Percentiles rank a stretch among this genome's conserved stretches.
These are phyloP conservation scores for Telfairia occidentalis DNA, from an alignment of 331 rosid genomes.

Conservation along the genomic window DNA sequence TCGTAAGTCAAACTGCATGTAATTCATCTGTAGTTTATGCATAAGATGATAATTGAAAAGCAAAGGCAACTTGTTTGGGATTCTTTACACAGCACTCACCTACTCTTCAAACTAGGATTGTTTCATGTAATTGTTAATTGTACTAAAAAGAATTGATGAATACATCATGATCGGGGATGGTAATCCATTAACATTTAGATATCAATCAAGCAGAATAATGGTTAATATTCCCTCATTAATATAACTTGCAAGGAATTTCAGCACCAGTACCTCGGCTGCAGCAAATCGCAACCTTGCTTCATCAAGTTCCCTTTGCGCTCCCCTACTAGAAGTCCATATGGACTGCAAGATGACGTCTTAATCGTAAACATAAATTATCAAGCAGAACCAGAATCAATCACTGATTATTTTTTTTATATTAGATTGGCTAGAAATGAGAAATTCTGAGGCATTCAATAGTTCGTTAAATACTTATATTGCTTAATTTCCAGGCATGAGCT, in stretches of 20 bases:
- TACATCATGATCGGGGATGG: background rate
- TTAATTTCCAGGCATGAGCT: background rate
- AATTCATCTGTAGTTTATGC: background rate
- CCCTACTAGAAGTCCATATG: slow-evolving; percentile 80
- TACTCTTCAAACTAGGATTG: background rate
- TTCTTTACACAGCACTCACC: background rate
- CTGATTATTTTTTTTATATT: background rate
- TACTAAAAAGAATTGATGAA: background rate
- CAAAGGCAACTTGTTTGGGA: background rate
- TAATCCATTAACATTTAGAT: background rate
- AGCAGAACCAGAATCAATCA: background rate
- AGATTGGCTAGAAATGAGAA: background rate
- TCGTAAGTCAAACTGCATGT: background rate
- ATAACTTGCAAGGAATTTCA: background rate
- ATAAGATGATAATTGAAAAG: background rate
- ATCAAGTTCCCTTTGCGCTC: slow-evolving; percentile 78
- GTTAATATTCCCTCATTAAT: background rate
- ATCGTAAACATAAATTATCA: slow-evolving; percentile 16
- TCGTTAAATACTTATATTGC: background rate
- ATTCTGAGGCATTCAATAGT: background rate
- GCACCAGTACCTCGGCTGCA: slow-evolving; percentile 65
- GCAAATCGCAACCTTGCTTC: slow-evolving; percentile 94
- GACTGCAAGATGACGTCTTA: slow-evolving; percentile 44
- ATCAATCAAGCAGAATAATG: background rate
- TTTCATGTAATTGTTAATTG: background rate